Percentiles rank a stretch among this genome's conserved stretches.
Conservation (phyloP, 345 rosid genomes). For the Conringia planisiliqua region DNA sequence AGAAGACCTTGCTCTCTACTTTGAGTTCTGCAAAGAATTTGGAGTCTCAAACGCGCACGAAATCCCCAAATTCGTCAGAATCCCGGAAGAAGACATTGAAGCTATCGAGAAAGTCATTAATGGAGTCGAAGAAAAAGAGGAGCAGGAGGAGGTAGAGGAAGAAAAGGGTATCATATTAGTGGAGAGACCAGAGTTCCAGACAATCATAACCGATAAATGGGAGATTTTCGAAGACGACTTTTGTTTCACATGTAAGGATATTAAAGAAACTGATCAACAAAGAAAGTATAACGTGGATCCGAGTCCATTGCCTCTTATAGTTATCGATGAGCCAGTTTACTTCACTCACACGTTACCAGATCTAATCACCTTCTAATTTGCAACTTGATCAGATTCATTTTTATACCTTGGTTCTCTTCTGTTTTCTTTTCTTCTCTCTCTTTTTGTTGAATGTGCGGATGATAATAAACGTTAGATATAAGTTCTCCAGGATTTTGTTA, state of each 20-base stretch:
- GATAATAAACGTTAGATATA: slow-evolving; percentile 21
- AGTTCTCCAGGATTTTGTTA: not conserved
- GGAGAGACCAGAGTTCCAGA: slow-evolving; percentile 15
- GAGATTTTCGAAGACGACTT: slow-evolving; percentile 34
- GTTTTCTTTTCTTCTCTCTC: not conserved
- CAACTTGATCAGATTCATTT: not conserved
- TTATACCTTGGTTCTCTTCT: not conserved
- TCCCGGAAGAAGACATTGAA: slow-evolving; percentile 51
- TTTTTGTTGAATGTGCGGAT: slow-evolving; percentile 9
- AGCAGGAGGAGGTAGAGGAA: slow-evolving; percentile 24
- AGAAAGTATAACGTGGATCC: slow-evolving; percentile 3
- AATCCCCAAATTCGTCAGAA: slow-evolving; percentile 40
- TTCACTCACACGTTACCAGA: slow-evolving; percentile 35
- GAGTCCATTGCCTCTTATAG: slow-evolving; percentile 30
- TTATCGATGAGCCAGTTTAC: slow-evolving; percentile 31
- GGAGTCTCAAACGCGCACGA: slow-evolving; percentile 60
- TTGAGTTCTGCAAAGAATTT: slow-evolving; percentile 54
- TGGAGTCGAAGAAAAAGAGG: slow-evolving; percentile 31
- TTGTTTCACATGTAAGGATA: slow-evolving; percentile 15
- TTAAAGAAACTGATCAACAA: slow-evolving; percentile 14
- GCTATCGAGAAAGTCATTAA: slow-evolving; percentile 48
- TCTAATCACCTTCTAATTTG: slow-evolving; percentile 31
- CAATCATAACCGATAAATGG: slow-evolving; percentile 38
- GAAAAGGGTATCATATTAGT: slow-evolving; percentile 35
- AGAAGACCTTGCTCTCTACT: slow-evolving; percentile 47